These are phyloP conservation scores for Candida yuanshanica DNA, from an alignment of 805 yeast genomes.

Conservation along the genomic window DNA sequence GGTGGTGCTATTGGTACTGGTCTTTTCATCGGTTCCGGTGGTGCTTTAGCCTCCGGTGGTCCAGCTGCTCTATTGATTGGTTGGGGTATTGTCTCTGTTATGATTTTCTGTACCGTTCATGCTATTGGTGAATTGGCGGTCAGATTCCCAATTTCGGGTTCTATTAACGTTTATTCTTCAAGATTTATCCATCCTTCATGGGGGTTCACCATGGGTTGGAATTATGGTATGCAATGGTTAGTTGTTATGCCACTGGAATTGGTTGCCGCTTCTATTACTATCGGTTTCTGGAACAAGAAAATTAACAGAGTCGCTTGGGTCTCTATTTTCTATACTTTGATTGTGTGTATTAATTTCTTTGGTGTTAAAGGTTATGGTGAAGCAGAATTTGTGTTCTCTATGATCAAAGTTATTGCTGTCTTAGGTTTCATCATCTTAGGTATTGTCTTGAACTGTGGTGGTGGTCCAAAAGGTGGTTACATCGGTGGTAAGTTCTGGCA, in stretches of 20 bases:
- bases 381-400: slow-evolving; percentile 54
- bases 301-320: slow-evolving; percentile 44
- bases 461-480: slow-evolving; percentile 44
- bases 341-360: slow-evolving; percentile 42
- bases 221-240: slow-evolving; percentile 48
- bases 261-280: slow-evolving; percentile 49
- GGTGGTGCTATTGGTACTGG: slow-evolving; percentile 87
- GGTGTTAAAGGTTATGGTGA: slow-evolving; percentile 52
- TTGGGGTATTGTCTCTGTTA: slow-evolving; percentile 42
- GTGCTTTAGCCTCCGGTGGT: slow-evolving; percentile 57
- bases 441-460: slow-evolving; percentile 55
- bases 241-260: slow-evolving; percentile 45
- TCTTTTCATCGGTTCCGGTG: slow-evolving; percentile 67
- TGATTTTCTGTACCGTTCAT: slow-evolving; percentile 45
- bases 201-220: slow-evolving; percentile 60
- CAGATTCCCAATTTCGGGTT: slow-evolving; percentile 64
- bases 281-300: slow-evolving; percentile 43
- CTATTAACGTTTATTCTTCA: slow-evolving; percentile 53
- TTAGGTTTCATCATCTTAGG: slow-evolving; percentile 55
- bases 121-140: slow-evolving; percentile 58
- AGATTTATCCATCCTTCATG: slow-evolving; percentile 54
- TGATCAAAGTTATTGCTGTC: slow-evolving; percentile 63
- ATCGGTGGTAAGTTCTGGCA: slow-evolving; percentile 41
- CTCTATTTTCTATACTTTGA: slow-evolving; percentile 40
- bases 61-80: slow-evolving; percentile 41